These are phyloP conservation scores for Apiospora sp. DNA, from an alignment of 2,329 filamentous ascomycete species.

Conservation along the genomic window DNA sequence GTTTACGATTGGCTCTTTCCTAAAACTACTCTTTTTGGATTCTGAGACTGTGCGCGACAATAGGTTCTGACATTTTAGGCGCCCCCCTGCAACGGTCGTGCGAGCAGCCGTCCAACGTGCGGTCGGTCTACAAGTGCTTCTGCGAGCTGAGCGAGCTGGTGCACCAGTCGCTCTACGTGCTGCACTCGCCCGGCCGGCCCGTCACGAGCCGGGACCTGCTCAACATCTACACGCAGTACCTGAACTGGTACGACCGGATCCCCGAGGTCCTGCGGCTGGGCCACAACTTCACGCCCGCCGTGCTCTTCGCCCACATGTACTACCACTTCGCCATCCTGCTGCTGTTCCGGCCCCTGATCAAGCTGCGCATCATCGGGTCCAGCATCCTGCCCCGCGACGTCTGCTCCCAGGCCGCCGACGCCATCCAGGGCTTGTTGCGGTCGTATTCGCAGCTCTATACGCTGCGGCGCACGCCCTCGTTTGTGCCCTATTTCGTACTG, in stretches of 20 bases:
- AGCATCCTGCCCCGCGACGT: constrained; percentile 70
- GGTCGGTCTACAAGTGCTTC: constrained; percentile 73
- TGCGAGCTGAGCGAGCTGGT: constrained; percentile 78
- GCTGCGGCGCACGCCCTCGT: constrained; percentile 64
- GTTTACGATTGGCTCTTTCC: constrained; percentile 31
- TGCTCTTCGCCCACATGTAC: constrained; percentile 78
- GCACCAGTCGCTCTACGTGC: constrained; percentile 73
- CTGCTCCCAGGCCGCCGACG: constrained; percentile 68
- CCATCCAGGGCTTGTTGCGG: constrained; percentile 62
- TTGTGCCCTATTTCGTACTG: constrained; percentile 69
- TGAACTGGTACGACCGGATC: constrained; percentile 75
- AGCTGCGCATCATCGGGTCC: constrained; percentile 68
- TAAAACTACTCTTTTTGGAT: background rate
- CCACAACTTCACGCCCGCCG: constrained; percentile 75
- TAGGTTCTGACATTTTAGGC: constrained; percentile 45
- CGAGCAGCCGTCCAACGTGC: constrained; percentile 71
- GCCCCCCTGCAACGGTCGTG: constrained; percentile 62
- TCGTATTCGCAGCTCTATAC: constrained; percentile 68
- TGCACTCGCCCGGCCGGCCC: constrained; percentile 74
- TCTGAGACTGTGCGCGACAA: constrained; percentile 19
- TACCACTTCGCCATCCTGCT: constrained; percentile 75
- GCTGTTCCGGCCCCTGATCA: constrained; percentile 78
- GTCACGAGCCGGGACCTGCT: constrained; percentile 71
- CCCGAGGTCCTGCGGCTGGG: constrained; percentile 70
- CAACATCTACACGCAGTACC: constrained; percentile 71